Conservation (phyloP, 192 early-diverging fungal genomes). For the Allomyces javanicus region DNA sequence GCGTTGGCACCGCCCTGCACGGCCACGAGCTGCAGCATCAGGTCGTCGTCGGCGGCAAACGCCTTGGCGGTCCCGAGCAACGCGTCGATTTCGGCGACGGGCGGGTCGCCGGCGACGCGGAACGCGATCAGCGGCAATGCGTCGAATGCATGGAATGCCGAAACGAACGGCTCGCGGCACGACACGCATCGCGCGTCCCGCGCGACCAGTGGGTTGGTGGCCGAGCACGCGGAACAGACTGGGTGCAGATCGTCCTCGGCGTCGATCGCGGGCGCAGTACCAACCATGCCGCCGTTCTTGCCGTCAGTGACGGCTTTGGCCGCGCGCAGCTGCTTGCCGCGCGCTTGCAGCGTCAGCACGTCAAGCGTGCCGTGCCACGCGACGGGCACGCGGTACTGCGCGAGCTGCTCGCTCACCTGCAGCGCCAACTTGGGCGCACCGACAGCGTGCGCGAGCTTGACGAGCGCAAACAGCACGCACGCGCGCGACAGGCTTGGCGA, state of each 20-base stretch:
- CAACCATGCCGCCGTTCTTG: neutral
- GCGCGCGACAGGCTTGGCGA: slow-evolving; percentile 25
- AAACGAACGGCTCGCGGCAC: neutral
- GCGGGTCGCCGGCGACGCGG: neutral
- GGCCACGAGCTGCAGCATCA: neutral
- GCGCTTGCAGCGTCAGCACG: slow-evolving; percentile 17
- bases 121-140: neutral
- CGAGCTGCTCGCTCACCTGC: slow-evolving; percentile 23
- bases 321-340: slow-evolving; percentile 15
- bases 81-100: slow-evolving; percentile 1
- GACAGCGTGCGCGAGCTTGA: slow-evolving; percentile 20
- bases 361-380: slow-evolving; percentile 31
- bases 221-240: slow-evolving; percentile 24
- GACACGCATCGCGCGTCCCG: neutral
- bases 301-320: slow-evolving; percentile 7
- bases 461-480: slow-evolving; percentile 23
- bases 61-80: neutral
- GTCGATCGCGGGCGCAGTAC: neutral
- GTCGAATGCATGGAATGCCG: neutral
- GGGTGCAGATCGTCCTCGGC: slow-evolving; percentile 15
- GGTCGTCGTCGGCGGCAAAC: no score
- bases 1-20: neutral
- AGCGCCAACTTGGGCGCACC: slow-evolving; percentile 23
- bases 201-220: slow-evolving; percentile 14
- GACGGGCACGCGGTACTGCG: slow-evolving; percentile 7